Conservation (phyloP, 1,284 basidiomycete genomes). For the Jaminaea rosea region DNA sequence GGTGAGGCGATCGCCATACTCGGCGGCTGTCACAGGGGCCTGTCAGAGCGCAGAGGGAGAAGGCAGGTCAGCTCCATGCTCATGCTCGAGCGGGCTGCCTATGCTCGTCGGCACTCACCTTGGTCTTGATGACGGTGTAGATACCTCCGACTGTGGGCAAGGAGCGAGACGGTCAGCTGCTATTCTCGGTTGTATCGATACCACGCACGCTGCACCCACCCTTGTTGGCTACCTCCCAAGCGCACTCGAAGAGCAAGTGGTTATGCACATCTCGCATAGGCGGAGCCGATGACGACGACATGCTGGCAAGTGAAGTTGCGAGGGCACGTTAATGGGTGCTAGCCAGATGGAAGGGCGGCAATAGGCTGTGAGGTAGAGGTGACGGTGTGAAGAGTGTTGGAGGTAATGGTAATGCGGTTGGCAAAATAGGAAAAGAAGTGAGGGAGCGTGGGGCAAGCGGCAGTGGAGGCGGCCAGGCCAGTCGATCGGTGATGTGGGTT, state of each 20-base stretch:
- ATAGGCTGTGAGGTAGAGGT: too few species aligned
- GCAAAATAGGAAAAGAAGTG: too few species aligned
- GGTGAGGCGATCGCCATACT: slow-evolving; percentile 62
- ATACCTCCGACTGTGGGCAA: slow-evolving; percentile 70
- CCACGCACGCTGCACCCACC: slow-evolving; percentile 6
- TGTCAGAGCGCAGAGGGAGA: slow-evolving; percentile 38
- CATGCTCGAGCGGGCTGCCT: not conserved
- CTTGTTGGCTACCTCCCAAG: slow-evolving; percentile 44
- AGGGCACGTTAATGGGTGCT: too few species aligned
- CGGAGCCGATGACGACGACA: too few species aligned
- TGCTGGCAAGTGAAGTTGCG: too few species aligned
- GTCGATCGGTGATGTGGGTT: too few species aligned
- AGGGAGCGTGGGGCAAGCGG: too few species aligned
- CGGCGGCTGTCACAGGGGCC: slow-evolving; percentile 4
- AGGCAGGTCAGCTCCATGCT: not conserved
- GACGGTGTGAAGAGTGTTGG: too few species aligned
- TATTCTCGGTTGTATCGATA: not conserved
- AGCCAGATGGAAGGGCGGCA: too few species aligned
- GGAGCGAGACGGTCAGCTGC: not conserved
- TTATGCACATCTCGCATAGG: slow-evolving; percentile 33
- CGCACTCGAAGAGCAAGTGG: slow-evolving; percentile 40
- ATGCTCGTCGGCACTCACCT: slow-evolving; percentile 55
- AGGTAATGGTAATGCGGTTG: too few species aligned
- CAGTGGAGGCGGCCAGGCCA: too few species aligned
- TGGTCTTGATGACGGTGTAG: slow-evolving; percentile 99